These are phyloP conservation scores for Ogataea populi-albae DNA, from an alignment of 805 yeast species.

Conservation along the genomic window DNA sequence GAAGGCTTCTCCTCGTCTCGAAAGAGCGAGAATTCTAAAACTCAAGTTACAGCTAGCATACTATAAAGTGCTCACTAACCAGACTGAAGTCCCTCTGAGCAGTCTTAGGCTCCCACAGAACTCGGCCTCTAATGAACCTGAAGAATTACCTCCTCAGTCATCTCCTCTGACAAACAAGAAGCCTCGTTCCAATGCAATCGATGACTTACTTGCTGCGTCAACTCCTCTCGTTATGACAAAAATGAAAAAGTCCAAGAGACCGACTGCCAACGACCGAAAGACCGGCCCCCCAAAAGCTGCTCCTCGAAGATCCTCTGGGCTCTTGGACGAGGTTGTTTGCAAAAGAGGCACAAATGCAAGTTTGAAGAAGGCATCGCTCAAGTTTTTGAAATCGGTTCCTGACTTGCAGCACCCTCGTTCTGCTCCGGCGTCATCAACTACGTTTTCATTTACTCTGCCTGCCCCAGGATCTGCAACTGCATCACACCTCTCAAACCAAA, in stretches of 20 bases:
- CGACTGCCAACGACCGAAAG: background rate
- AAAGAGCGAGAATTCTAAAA: conserved; percentile 42
- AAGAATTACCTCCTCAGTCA: conserved; percentile 1
- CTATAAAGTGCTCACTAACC: conserved; percentile 50
- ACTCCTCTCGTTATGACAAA: conserved; percentile 23
- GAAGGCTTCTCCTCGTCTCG: conserved; percentile 24
- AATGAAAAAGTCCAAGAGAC: conserved; percentile 1
- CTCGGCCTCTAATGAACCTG: no score
- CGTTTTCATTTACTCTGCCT: conserved; percentile 5
- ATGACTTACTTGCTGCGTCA: conserved; percentile 36
- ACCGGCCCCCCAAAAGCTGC: conserved; percentile 2
- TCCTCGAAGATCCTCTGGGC: conserved; percentile 14
- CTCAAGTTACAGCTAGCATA: conserved; percentile 50
- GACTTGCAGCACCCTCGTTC: conserved; percentile 13
- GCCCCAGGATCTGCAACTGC: conserved; percentile 4
- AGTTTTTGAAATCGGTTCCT: conserved; percentile 18
- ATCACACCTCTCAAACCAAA: conserved; percentile 20
- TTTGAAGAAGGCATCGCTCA: conserved; percentile 26
- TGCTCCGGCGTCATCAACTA: conserved; percentile 22
- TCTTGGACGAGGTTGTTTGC: conserved; percentile 27
- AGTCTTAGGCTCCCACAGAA: conserved; percentile 29
- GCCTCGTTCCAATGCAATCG: conserved; percentile 26
- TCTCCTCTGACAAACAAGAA: conserved; percentile 20
- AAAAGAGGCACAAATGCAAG: conserved; percentile 28
- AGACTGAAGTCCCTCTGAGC: conserved; percentile 34